These are phyloP conservation scores for Rauvolfia tetraphylla DNA, from an alignment of 257 asterid species.

Conservation along the genomic window DNA sequence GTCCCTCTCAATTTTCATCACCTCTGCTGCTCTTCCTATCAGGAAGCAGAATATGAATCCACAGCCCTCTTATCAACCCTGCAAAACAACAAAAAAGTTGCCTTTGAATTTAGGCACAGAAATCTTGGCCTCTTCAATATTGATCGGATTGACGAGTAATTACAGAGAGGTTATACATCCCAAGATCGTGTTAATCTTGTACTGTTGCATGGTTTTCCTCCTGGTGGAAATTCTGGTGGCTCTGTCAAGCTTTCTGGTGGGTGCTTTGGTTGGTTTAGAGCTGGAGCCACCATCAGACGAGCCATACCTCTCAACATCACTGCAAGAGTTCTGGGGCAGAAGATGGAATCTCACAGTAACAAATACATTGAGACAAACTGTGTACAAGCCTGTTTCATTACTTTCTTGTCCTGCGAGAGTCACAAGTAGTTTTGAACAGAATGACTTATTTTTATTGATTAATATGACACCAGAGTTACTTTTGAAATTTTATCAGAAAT, in stretches of 20 bases:
- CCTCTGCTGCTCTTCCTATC: constrained; percentile 51
- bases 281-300: constrained; percentile 55
- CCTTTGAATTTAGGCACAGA: constrained; percentile 35
- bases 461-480: no score
- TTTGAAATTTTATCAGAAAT: no score
- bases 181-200: constrained; percentile 10
- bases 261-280: constrained; percentile 33
- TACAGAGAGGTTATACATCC: constrained; percentile 18
- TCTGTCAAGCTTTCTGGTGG: constrained; percentile 21
- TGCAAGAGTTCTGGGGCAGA: constrained; percentile 67
- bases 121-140: constrained; percentile 18
- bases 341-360: constrained; percentile 66
- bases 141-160: constrained; percentile 8
- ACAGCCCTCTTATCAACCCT: background rate
- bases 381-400: constrained; percentile 47
- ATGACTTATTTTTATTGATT: no score
- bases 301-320: constrained; percentile 58
- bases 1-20: constrained; percentile 41
- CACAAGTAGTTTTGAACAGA: no score
- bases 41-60: constrained; percentile 14
- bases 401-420: no score
- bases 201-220: constrained; percentile 34
- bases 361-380: constrained; percentile 34
- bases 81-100: constrained; percentile 14
- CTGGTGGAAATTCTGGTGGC: constrained; percentile 35